Evolutionary conservation across 225 moss, liverwort and hornwort species (phyloP), one percentile per base, ranked within the genome.

Genomic region (Thuidium tamariscinum): DNA sequence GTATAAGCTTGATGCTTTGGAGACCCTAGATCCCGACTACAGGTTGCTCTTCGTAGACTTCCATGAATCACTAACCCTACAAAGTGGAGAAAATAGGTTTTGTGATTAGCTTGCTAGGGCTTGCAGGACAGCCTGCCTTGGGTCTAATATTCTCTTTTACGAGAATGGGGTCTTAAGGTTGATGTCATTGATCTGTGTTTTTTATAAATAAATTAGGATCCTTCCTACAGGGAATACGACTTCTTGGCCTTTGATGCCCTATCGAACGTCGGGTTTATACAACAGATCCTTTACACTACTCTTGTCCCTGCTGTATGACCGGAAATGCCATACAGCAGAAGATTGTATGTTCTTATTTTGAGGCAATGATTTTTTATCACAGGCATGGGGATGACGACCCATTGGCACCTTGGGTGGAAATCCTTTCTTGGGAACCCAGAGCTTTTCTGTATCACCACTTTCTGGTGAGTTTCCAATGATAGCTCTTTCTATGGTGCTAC

Each of bases 361-460:
- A 63, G 55, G 59, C 37, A n/a, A 36, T 26, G 68, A 81, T 52
- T 84, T 48, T 23, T 56, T 54, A 41, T 80, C 36, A 82, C 94
- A 96, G 94, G 86, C 87, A 62, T 86, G 67, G 51, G 41, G 89
- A 74, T 65, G 90, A 89, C 34, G 74, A 88, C 25, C 85, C 82
- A 23, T 64, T 78, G 52, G 90, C 87, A 82, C 94, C 95, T 66
- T 95, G 89, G 88, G 95, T 96, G 73, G 92, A 98, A 87, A 82
- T 95, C n/a, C 90, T 98, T 55, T 91, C 96, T 13, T 96, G 97
- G 97, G 92, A 96, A 88, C 97, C 95, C 71, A 91, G 97, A 77
- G 94, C 95, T 78, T 98, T 96, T 88, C 82, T 95, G 62, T 96
- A 96, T 67, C 93, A 98, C 90, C 91, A 96, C 85, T 94, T 98